These are phyloP conservation scores for Chalara sp. DNA, from an alignment of 2,329 filamentous ascomycete genomes.

Conservation along the genomic window DNA sequence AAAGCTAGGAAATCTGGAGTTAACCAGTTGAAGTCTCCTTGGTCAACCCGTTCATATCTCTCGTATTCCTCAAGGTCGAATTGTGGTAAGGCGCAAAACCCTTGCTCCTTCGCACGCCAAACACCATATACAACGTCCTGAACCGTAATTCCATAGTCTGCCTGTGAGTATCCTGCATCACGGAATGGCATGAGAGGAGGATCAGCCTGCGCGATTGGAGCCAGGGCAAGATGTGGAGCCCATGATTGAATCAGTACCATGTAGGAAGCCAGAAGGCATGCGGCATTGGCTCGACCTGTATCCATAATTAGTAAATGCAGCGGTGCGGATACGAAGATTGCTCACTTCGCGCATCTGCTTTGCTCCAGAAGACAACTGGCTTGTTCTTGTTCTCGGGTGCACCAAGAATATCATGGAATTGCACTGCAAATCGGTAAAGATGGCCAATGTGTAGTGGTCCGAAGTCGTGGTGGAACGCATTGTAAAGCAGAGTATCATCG, in stretches of 20 bases:
- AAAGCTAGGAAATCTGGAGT: slow-evolving; percentile 94
- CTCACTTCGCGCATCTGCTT: slow-evolving; percentile 82
- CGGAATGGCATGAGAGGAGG: slow-evolving; percentile 98
- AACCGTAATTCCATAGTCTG: slow-evolving; percentile 90
- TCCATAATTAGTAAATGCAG: slow-evolving; percentile 18
- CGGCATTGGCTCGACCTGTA: slow-evolving; percentile 83
- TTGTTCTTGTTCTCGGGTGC: slow-evolving; percentile 85
- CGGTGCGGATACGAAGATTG: slow-evolving; percentile 6
- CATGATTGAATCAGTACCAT: slow-evolving; percentile 98
- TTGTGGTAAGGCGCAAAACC: slow-evolving; percentile 82
- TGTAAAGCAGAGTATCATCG: slow-evolving; percentile 89
- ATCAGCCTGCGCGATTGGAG: slow-evolving; percentile 93
- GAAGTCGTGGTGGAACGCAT: slow-evolving; percentile 98
- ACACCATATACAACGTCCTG: slow-evolving; percentile 98
- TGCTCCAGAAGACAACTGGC: slow-evolving; percentile 94
- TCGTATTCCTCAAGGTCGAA: slow-evolving; percentile 98
- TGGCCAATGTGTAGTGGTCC: slow-evolving; percentile 96
- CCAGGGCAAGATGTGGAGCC: slow-evolving; percentile 91
- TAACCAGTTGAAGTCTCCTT: slow-evolving; percentile 99
- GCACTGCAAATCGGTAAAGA: slow-evolving; percentile 90
- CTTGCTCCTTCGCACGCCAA: slow-evolving; percentile 97
- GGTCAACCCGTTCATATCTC: slow-evolving; percentile 88
- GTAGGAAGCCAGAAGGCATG: slow-evolving; percentile 92
- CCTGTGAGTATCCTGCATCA: slow-evolving; percentile 96
- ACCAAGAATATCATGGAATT: slow-evolving; percentile 90